phyloP scores from a whole-genome alignment of 2,329 filamentous ascomycete genomes.

The Thelonectria rubi region DNA sequence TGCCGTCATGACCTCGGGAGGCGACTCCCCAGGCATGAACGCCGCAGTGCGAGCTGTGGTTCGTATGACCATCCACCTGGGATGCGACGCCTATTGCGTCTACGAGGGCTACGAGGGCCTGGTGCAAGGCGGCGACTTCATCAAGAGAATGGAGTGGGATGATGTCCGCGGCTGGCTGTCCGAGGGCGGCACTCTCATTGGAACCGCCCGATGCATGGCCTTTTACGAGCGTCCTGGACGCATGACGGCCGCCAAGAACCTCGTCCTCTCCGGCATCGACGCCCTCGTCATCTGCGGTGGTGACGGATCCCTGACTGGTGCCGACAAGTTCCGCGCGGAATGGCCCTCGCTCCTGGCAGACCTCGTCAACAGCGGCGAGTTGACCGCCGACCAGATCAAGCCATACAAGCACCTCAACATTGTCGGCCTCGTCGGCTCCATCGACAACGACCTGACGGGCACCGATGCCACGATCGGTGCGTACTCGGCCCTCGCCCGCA shows the following conservation, averaged over 20 bases:
- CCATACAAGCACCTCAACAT: constrained; percentile 92
- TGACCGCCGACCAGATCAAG: constrained; percentile 74
- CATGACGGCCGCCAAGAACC: constrained; percentile 88
- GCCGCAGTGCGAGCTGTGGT: constrained; percentile 89
- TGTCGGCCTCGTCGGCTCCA: constrained; percentile 93
- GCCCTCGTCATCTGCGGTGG: constrained; percentile 96
- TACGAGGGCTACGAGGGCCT: constrained; percentile 97
- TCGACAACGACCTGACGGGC: constrained; percentile 97
- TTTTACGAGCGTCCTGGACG: constrained; percentile 92
- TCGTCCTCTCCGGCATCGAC: constrained; percentile 92
- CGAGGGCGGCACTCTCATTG: constrained; percentile 94
- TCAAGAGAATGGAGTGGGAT: constrained; percentile 88
- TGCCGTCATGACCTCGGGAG: constrained; percentile 92
- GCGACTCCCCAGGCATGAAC: constrained; percentile 96
- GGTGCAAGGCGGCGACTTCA: constrained; percentile 87
- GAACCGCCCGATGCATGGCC: constrained; percentile 89
- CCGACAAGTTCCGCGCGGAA: constrained; percentile 90
- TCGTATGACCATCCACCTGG: constrained; percentile 87
- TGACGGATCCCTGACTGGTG: constrained; percentile 94
- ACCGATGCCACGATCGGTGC: constrained; percentile 98
- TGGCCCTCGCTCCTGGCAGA: constrained; percentile 91
- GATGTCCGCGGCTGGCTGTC: constrained; percentile 95
- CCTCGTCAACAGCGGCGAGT: constrained; percentile 77
- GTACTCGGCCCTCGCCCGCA: constrained; percentile 90
- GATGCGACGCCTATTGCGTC: constrained; percentile 80